These are phyloP conservation scores for Coemansia sp. DNA, from an alignment of 192 early-diverging fungal species.

Conservation along the genomic window DNA sequence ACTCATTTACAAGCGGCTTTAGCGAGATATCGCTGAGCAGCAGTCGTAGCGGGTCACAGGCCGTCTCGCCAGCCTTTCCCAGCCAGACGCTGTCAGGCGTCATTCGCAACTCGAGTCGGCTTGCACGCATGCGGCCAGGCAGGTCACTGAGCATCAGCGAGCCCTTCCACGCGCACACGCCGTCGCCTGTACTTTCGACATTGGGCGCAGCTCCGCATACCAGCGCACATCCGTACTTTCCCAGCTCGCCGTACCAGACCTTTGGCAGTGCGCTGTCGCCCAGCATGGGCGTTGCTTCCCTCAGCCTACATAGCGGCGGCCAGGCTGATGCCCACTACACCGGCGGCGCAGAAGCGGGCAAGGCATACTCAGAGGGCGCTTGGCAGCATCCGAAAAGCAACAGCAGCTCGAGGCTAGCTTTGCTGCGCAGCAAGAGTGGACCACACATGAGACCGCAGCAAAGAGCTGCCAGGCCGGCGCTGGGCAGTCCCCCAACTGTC, in stretches of 20 bases:
- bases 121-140: slow-evolving; percentile 21
- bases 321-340: too few species aligned
- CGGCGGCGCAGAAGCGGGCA: neutral
- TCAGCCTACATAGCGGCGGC: neutral
- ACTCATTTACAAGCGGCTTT: slow-evolving; percentile 15
- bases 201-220: slow-evolving; percentile 7
- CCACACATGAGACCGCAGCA: neutral
- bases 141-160: slow-evolving; percentile 37
- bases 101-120: slow-evolving; percentile 8
- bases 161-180: slow-evolving; percentile 23
- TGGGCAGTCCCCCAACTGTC: neutral
- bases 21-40: slow-evolving; percentile 18
- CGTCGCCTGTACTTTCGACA: slow-evolving; percentile 24
- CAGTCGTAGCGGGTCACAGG: neutral
- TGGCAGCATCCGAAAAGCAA: neutral
- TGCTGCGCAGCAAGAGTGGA: slow-evolving; percentile 4
- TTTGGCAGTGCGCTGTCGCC: neutral
- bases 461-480: neutral
- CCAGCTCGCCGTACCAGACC: neutral
- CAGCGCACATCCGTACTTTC: slow-evolving; percentile 18
- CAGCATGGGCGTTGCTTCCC: neutral
- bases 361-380: neutral
- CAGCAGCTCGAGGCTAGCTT: neutral
- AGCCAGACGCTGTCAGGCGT: neutral
- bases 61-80: neutral